Evolutionary conservation across 768 basidiomycete genomes (phyloP), one percentile per base, ranked within the genome.

Genomic region (Tremella yokohamensis): DNA sequence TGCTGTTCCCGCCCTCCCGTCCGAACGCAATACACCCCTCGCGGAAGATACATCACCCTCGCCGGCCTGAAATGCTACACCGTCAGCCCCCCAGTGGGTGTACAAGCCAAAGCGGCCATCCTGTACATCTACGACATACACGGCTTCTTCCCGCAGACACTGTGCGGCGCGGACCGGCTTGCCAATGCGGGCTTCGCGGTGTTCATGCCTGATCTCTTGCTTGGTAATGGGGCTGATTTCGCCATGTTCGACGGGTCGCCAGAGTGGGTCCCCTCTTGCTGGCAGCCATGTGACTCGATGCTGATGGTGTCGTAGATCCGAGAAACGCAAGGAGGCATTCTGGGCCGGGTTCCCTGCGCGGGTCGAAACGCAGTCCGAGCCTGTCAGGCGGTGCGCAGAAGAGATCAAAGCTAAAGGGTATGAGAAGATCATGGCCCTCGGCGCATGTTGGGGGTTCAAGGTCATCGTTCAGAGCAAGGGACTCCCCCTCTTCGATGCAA

Each of bases 171-270:
- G 42, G 85, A 86, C 65, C 82, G 85, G 39, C 77, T 86, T 52
- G 83, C 84, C 1, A 75, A 80, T 11, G 73, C 84, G 38, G 80
- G 83, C 3, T 82, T 81, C 29, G 79, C 78, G n/a, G 83, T 87
- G 26, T 79, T 83, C 67, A 84, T 86, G 82, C 85, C 85, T 42
- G 84, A 86, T 74, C 82, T 85, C 71, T 83, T 85, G 68, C 80
- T 82, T 12, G 74, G 81, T 24, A 72, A 72, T 29, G 79, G 83
- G 1, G 84, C 81, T 66, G 79, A 82, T 2, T 53, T 74, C 7
- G 79, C 79, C 20, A 78, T 80, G 62, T 84, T 80, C 69, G 82
- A 82, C 16, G 83, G 84, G 29, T 63, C 81, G 80, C 56, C 82
- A 82, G 70, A 72, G 74, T 51, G 80, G 77, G 57, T 18, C 49